Base-by-base conservation (phyloP, 768 basidiomycete genomes). In the Russula earlei region DNA sequence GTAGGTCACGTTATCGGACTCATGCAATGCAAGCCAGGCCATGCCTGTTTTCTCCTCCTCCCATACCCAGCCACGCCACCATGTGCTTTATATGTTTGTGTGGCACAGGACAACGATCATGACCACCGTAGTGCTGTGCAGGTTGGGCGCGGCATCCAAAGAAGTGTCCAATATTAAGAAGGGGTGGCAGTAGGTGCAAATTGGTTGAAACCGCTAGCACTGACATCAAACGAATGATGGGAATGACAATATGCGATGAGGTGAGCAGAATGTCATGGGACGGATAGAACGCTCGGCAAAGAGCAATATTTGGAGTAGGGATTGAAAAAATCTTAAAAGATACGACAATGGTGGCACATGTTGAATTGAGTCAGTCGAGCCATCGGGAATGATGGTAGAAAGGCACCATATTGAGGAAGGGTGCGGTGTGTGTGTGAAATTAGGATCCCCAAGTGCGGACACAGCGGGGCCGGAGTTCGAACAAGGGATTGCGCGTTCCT, bases 251-350 rank as follows among this genome's bases (percentile, higher is more conserved):
- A 12, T 24, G 29, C 20, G 37, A 36, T 20, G 10, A 31, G 19
- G 45, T 40, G 27, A 43, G 5, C 25, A 43, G 45, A 19, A 45
- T 27, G 27, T 25, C 34, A 27, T 36, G 44, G 34, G 11, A 44
- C 25, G 27, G 10, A 12, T 31, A 31, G 29, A 31, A 31, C 29
- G 10, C 29, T 31, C 19, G 29, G 40, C 37, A 47, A 38, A 38
- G 15, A 22, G 24, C 4, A 24, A 38, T 47, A 34, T 17, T 31
- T 9, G 33, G 17, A 15, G 4, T 10, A 25, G 22, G 22, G 14
- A 46, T 25, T 15, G 44, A 19, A 38, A 53, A 54, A n/a, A n/a
- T n/a, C n/a, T n/a, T 54, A 54, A 36, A 46, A 31, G 37, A 47
- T 45, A n/a, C 37, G 34, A 38, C 15, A 22, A 45, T 25, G 17